A percentile compares a stretch with the other conserved stretches of the same genome.
Conservation (phyloP, 768 basidiomycete species). For the Porphyrellus cyaneotinctus region DNA sequence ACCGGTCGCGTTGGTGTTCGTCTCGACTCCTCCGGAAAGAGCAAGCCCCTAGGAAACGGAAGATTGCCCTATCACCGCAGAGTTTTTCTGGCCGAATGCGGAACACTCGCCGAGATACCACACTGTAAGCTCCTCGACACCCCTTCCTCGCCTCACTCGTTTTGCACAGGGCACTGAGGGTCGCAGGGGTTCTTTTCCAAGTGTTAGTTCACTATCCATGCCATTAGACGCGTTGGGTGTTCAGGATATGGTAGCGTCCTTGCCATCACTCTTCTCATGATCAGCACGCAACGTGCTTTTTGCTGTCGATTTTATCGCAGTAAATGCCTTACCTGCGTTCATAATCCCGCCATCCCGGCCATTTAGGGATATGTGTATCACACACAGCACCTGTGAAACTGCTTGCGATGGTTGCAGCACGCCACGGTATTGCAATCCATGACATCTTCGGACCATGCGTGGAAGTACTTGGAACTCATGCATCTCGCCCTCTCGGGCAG, state of each 20-base stretch:
- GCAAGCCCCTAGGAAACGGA: background rate
- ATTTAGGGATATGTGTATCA: too few relatives aligned
- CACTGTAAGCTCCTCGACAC: conserved; percentile 5
- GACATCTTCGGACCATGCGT: too few relatives aligned
- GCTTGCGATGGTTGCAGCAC: too few relatives aligned
- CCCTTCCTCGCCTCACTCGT: conserved; percentile 2
- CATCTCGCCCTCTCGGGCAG: too few relatives aligned
- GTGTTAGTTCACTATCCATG: background rate
- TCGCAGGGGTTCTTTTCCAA: conserved; percentile 2
- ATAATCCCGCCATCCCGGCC: too few relatives aligned
- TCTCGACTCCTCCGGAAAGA: background rate
- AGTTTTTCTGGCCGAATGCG: background rate
- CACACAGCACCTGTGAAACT: too few relatives aligned
- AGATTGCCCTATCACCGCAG: conserved; percentile 6
- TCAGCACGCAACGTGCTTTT: too few relatives aligned
- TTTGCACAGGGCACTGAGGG: background rate
- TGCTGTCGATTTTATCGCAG: too few relatives aligned
- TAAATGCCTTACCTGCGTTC: too few relatives aligned
- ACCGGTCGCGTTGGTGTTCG: conserved; percentile 9
- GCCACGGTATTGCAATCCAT: too few relatives aligned
- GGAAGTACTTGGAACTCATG: too few relatives aligned
- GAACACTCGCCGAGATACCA: background rate
- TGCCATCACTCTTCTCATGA: background rate
- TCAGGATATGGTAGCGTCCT: background rate
- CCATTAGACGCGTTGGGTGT: background rate